Base-by-base conservation (phyloP, 768 basidiomycete species). In the Suillus ampliporus region DNA sequence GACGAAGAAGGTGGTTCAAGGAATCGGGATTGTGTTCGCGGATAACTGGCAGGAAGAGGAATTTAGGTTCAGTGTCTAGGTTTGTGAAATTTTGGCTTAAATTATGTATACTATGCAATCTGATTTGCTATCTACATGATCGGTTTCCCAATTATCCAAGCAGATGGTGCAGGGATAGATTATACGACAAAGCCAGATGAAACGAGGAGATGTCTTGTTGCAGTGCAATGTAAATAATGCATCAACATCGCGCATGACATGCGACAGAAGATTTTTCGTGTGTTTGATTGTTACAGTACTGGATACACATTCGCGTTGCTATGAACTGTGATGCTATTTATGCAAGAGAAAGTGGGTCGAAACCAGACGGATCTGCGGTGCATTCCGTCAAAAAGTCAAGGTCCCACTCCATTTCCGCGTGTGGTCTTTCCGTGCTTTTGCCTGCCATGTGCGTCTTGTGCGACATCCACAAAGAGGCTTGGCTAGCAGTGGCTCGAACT, bases 1-100 rank as follows among this genome's bases (percentile, higher is more conserved):
- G 59, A 70, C 73, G 57, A 75, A 70, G 64, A 76, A 73, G 57
- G 67, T 68, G 17, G 73, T 23, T 76, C 31, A 71, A 76, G 48
- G 71, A 67, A 19, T 56, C 71, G 53, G 53, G 46, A 63, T 74
- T 66, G 71, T 75, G 44, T 70, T 76, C 23, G 74, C 65, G 19
- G 72, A 72, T 35, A 69, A 47, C 26, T 74, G 67, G 26, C 69
- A 69, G 1, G 68, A 67, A 10, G 73, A 76, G n/a, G 74, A 52
- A 35, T 76, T 75, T 63, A 69, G 63, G 47, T 76, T 75, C 41
- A 65, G 68, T 34, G 67, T 75, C 21, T 74, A 60, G 9, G 43
- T 23, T 21, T 57, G 23, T 35, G 35, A 8, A 31, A 3, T 64
- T 63, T 57, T 64, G 61, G 61, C n/a, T 53, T 35, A 23, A 5